Evolutionary conservation across 768 basidiomycete species (phyloP).

Genomic region (Mycena galopus): DNA sequence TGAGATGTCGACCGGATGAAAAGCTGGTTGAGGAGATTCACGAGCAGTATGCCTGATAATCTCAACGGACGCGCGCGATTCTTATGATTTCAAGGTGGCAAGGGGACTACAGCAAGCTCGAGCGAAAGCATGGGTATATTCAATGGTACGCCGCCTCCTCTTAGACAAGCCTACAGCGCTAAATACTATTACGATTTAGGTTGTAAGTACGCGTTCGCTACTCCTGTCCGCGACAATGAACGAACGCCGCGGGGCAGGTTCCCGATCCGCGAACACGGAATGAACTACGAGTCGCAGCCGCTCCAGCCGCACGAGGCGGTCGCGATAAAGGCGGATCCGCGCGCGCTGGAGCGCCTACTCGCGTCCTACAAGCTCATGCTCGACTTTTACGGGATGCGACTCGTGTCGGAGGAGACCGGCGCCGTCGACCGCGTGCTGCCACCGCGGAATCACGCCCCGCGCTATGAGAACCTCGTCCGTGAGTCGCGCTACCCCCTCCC

Average conservation of each 20-base stretch:
- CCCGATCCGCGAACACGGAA: slow-evolving; percentile 80
- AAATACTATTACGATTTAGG: too few relatives aligned
- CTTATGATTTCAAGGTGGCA: slow-evolving; percentile 73
- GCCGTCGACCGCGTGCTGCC: slow-evolving; percentile 65
- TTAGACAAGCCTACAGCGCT: too few relatives aligned
- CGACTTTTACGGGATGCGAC: slow-evolving; percentile 84
- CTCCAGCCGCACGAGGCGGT: slow-evolving; percentile 75
- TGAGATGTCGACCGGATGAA: slow-evolving; percentile 72
- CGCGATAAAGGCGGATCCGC: slow-evolving; percentile 64
- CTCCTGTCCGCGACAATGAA: not conserved
- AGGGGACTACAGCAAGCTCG: slow-evolving; percentile 72
- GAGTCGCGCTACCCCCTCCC: slow-evolving; percentile 43
- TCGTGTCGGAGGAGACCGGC: slow-evolving; percentile 70
- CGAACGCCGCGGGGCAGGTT: slow-evolving; percentile 58
- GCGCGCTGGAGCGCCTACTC: slow-evolving; percentile 63
- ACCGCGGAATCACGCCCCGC: slow-evolving; percentile 61
- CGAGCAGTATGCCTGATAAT: slow-evolving; percentile 65
- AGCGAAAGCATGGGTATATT: slow-evolving; percentile 79
- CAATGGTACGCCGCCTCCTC: slow-evolving; percentile 62
- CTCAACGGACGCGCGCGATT: too few relatives aligned
- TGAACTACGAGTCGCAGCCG: slow-evolving; percentile 77
- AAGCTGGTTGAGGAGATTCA: slow-evolving; percentile 74
- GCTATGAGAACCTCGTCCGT: slow-evolving; percentile 78
- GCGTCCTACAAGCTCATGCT: slow-evolving; percentile 81
- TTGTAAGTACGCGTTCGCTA: slow-evolving; percentile 60